Conservation (phyloP, 768 basidiomycete genomes). For the Tricholoma bakamatsutake region DNA sequence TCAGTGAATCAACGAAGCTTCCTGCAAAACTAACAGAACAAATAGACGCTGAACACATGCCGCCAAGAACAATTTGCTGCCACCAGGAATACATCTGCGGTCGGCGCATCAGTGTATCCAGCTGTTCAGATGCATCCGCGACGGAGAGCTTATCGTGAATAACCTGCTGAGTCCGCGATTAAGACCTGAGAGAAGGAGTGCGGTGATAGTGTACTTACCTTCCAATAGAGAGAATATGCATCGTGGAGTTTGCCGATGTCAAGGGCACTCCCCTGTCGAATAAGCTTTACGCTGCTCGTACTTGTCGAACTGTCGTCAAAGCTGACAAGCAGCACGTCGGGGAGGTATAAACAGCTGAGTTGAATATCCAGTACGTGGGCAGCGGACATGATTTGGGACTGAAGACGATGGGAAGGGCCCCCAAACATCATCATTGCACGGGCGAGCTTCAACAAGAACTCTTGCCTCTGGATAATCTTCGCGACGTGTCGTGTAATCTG, state of each 20-base stretch:
- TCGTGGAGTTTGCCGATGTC: constrained; percentile 75
- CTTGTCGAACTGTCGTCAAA: constrained; percentile 79
- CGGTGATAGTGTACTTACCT: constrained; percentile 29
- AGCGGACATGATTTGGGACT: constrained; percentile 75
- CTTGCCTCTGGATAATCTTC: constrained; percentile 73
- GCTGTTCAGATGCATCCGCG: constrained; percentile 58
- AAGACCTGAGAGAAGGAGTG: neutral
- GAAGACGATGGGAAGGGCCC: constrained; percentile 78
- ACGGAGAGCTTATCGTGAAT: constrained; percentile 78
- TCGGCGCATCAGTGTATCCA: constrained; percentile 69
- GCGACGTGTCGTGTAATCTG: constrained; percentile 84
- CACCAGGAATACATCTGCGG: constrained; percentile 54
- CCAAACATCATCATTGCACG: constrained; percentile 90
- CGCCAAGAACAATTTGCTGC: constrained; percentile 66
- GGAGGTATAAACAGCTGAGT: constrained; percentile 66
- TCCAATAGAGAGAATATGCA: constrained; percentile 70
- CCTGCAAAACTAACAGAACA: constrained; percentile 69
- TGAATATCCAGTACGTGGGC: constrained; percentile 73
- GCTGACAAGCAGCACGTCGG: constrained; percentile 71
- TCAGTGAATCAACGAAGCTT: constrained; percentile 70
- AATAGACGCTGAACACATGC: constrained; percentile 71
- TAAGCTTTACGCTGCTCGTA: constrained; percentile 77
- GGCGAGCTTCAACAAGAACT: constrained; percentile 79
- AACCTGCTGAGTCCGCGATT: constrained; percentile 38
- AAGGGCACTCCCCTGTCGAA: constrained; percentile 62